These are phyloP conservation scores for Flaveria linearis DNA, from an alignment of 129 eudicot genomes.

Conservation along the genomic window DNA sequence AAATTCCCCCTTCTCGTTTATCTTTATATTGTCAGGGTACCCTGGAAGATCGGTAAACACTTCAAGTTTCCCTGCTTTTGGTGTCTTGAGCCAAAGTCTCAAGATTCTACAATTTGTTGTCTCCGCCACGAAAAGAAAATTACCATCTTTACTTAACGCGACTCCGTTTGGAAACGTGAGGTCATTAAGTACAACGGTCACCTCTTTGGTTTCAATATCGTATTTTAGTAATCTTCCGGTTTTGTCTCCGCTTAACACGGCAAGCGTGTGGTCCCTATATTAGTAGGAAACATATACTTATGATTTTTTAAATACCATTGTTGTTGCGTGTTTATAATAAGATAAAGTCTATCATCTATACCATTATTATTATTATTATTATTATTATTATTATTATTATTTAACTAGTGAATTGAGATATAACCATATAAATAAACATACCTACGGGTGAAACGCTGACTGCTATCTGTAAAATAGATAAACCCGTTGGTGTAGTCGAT, in stretches of 20 bases:
- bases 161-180: conserved; percentile 89
- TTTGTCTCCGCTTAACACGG: conserved; percentile 51
- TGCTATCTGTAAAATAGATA: conserved; percentile 79
- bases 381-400: too few species aligned
- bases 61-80: conserved; percentile 51
- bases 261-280: conserved; percentile 42
- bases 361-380: too few species aligned
- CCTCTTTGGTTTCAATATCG: conserved; percentile 49
- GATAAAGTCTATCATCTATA: too few species aligned
- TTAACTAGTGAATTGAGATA: neutral
- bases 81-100: conserved; percentile 69
- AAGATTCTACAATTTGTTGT: conserved; percentile 51
- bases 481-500: conserved; percentile 50
- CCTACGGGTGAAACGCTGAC: conserved; percentile 72
- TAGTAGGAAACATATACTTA: neutral
- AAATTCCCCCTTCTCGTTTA: conserved; percentile 54
- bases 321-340: too few species aligned
- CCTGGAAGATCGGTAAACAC: conserved; percentile 57
- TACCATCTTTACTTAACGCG: conserved; percentile 63
- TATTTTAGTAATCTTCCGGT: conserved; percentile 77
- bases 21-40: conserved; percentile 72
- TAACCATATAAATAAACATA: conserved; percentile 22
- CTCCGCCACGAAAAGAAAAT: conserved; percentile 67
- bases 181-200: conserved; percentile 44
- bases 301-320: neutral